Evolutionary conservation across 768 basidiomycete genomes (phyloP), one percentile per base, ranked within the genome.

Genomic region (Lanmaoa pseudosensibilis): DNA sequence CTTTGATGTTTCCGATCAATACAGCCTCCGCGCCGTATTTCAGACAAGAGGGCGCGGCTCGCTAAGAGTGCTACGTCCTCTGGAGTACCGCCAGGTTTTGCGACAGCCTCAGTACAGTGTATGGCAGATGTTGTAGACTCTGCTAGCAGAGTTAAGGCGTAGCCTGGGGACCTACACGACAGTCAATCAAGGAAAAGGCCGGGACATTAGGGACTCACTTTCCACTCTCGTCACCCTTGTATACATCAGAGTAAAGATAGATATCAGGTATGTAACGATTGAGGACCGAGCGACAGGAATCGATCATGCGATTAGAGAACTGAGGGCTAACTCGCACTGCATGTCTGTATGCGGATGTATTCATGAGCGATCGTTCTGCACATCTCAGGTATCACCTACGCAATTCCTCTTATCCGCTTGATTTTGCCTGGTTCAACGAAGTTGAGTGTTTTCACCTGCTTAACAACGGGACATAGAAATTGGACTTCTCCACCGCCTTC

Each of bases 181-280:
- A 18, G 12, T 50, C 27, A 52, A 48, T 50, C 16, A 46, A 13
- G 21, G 34, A 30, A n/a, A 47, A 38, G 27, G 32, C 37, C 36
- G 39, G 38, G n/a, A 50, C 36, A 13, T 30, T 15, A 38, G 13
- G 25, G 0, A 75, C 94, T 59, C 63, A 95, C 95, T 94, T 98
- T 72, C 96, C 96, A 62, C 93, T 94, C 59, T 98, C 97, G 18
- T 92, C 91, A 8, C 95, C 95, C 70, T 97, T 96, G 75, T 97
- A 98, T 23, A 98, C 94, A 61, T 99, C 97, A 4, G 97, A 96
- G 71, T 98, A 96, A 38, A 99, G 84, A 74, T 98, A 98, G 30
- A 98, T 94, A 69, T 99, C 97, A 37, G 97, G 96, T 56, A 98
- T 97, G 71, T 91, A 97, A 5, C 94, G 89, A 70, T 98, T 98